Evolutionary conservation across 768 basidiomycete species (phyloP).

Genomic region (Pisolithus microcarpus): DNA sequence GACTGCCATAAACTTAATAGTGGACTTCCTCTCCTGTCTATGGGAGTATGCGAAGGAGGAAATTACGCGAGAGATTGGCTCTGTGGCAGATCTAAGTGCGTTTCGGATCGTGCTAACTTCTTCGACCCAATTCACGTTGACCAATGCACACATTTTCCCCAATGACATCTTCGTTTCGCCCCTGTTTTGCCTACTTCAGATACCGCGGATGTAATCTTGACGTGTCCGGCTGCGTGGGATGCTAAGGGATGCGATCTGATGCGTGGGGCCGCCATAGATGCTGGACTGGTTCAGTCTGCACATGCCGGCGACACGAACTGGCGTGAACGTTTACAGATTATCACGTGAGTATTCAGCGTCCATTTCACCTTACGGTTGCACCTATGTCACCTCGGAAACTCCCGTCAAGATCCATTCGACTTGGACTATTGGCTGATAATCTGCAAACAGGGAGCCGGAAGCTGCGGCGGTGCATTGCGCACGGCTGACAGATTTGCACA

Average conservation of each 20-base stretch:
- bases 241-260: slow-evolving; percentile 79
- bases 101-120: not conserved
- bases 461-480: slow-evolving; percentile 91
- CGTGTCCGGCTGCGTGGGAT: slow-evolving; percentile 90
- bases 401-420: not conserved
- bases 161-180: not conserved
- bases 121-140: not conserved
- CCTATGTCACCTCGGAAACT: slow-evolving; percentile 2
- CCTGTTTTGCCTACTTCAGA: slow-evolving; percentile 35
- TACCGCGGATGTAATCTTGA: slow-evolving; percentile 77
- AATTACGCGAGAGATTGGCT: slow-evolving; percentile 82
- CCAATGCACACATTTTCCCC: not conserved
- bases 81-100: slow-evolving; percentile 78
- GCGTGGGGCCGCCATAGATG: slow-evolving; percentile 76
- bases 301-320: slow-evolving; percentile 65
- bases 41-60: slow-evolving; percentile 86
- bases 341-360: slow-evolving; percentile 42
- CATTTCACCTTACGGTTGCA: too few relatives aligned
- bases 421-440: not conserved
- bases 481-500: slow-evolving; percentile 72
- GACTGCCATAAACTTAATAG: slow-evolving; percentile 67
- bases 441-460: slow-evolving; percentile 50
- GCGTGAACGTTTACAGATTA: slow-evolving; percentile 77
- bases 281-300: slow-evolving; percentile 70
- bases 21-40: slow-evolving; percentile 75